Conservation (phyloP, 371 early-diverging fungal genomes). For the Mucor lusitanicus region DNA sequence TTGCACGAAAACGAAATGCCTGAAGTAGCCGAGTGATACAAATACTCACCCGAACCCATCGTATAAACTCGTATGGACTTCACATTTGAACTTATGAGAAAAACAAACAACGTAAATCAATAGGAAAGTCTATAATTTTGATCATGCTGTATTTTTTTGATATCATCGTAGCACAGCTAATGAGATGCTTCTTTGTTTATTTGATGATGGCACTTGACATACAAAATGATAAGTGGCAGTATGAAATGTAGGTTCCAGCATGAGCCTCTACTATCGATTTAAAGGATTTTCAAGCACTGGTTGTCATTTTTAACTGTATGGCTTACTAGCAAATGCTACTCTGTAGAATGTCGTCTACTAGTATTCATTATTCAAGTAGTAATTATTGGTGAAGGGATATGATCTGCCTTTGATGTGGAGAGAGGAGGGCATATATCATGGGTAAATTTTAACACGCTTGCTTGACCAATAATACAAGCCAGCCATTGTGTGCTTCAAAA, state of each 20-base stretch:
- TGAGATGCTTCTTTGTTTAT: neutral
- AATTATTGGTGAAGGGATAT: neutral
- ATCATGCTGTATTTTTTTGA: neutral
- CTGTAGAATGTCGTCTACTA: neutral
- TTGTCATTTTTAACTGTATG: neutral
- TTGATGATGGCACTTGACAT: neutral
- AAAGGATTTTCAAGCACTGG: no score
- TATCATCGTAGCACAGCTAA: neutral
- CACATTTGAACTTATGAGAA: neutral
- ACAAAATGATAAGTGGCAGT: neutral
- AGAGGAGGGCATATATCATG: neutral
- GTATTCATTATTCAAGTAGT: neutral
- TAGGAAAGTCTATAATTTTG: neutral
- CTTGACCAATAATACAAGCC: neutral
- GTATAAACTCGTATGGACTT: neutral
- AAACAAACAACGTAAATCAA: neutral
- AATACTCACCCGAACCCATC: neutral
- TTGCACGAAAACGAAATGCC: neutral
- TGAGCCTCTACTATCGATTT: neutral
- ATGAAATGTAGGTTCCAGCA: neutral
- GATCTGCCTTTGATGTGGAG: neutral
- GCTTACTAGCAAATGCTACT: neutral
- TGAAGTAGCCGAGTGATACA: neutral
- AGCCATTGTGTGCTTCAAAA: neutral
- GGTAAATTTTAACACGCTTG: neutral